These are phyloP conservation scores for Sporobolomyces phaffii DNA, from an alignment of 768 basidiomycete species.

Conservation along the genomic window DNA sequence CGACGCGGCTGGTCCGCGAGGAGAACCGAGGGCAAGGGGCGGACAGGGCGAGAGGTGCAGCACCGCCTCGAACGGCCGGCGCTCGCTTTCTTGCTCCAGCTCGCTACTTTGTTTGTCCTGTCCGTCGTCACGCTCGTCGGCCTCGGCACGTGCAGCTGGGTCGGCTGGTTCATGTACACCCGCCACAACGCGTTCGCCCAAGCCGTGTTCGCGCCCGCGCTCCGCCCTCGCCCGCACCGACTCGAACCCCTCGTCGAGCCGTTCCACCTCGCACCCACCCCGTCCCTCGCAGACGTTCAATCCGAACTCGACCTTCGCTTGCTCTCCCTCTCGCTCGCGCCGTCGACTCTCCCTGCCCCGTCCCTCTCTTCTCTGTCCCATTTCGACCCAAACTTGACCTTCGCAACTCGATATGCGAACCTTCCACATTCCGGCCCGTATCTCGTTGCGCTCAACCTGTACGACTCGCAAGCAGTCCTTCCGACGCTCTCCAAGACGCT, in stretches of 20 bases:
- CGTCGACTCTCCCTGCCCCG: neutral
- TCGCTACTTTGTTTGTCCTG: constrained; percentile 8
- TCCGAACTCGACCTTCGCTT: constrained; percentile 1
- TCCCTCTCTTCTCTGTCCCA: neutral
- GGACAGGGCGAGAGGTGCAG: neutral
- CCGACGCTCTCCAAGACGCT: constrained; percentile 35
- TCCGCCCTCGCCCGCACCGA: neutral
- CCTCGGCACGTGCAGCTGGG: constrained; percentile 6
- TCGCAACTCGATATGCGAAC: neutral
- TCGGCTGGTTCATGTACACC: constrained; percentile 7
- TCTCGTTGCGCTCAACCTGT: constrained; percentile 43
- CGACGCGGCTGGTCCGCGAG: neutral
- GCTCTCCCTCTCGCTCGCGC: constrained; percentile 2
- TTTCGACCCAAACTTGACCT: neutral
- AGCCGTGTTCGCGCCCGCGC: constrained; percentile 21
- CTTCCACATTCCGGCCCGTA: constrained; percentile 13
- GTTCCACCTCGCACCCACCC: neutral
- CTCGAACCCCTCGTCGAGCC: constrained; percentile 12
- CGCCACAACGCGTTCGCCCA: constrained; percentile 20
- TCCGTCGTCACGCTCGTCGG: neutral
- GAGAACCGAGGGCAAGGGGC: neutral
- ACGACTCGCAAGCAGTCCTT: constrained; percentile 39
- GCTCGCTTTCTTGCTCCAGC: neutral
- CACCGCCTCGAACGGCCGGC: neutral
- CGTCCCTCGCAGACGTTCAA: neutral